phyloP scores from a whole-genome alignment of 495 filamentous ascomycete genomes.

The Beverwykella pulmonaria region DNA sequence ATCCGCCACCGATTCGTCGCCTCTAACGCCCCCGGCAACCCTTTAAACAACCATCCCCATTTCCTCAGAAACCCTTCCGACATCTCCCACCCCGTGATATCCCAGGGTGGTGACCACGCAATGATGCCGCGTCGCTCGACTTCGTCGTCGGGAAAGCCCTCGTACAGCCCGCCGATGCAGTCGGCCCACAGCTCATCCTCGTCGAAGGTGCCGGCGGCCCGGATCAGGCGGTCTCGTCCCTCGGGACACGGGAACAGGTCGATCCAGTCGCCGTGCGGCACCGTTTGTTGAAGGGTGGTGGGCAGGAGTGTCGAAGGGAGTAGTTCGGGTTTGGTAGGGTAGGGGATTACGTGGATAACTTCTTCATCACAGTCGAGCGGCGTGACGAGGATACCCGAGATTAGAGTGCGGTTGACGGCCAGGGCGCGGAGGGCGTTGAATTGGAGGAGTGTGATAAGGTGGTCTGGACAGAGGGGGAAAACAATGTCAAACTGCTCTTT shows the following conservation, averaged over 20 bases:
- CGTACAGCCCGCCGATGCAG: slow-evolving; percentile 46
- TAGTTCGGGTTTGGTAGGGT: slow-evolving; percentile 34
- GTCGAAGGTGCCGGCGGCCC: slow-evolving; percentile 47
- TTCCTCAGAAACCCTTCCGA: slow-evolving; percentile 52
- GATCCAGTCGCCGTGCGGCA: slow-evolving; percentile 50
- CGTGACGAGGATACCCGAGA: slow-evolving; percentile 45
- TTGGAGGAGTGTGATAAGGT: slow-evolving; percentile 52
- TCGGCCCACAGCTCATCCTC: slow-evolving; percentile 51
- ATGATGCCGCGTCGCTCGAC: slow-evolving; percentile 47
- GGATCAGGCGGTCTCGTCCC: slow-evolving; percentile 48
- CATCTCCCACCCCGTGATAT: slow-evolving; percentile 51
- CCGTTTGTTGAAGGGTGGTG: slow-evolving; percentile 46
- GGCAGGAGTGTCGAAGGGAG: slow-evolving; percentile 45
- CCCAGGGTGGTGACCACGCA: slow-evolving; percentile 50
- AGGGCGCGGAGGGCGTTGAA: slow-evolving; percentile 51
- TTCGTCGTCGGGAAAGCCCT: slow-evolving; percentile 49
- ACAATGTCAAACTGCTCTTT: slow-evolving; percentile 42
- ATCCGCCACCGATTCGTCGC: slow-evolving; percentile 52
- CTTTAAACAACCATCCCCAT: slow-evolving; percentile 50
- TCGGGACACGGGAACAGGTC: slow-evolving; percentile 48
- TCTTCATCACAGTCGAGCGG: slow-evolving; percentile 32
- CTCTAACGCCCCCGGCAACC: slow-evolving; percentile 40
- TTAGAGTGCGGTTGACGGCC: slow-evolving; percentile 46
- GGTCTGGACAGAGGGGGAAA: slow-evolving; percentile 50
- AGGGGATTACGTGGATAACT: slow-evolving; percentile 45